Conservation (phyloP, 352 stramenopile genomes). For the Bremia lactucae region DNA sequence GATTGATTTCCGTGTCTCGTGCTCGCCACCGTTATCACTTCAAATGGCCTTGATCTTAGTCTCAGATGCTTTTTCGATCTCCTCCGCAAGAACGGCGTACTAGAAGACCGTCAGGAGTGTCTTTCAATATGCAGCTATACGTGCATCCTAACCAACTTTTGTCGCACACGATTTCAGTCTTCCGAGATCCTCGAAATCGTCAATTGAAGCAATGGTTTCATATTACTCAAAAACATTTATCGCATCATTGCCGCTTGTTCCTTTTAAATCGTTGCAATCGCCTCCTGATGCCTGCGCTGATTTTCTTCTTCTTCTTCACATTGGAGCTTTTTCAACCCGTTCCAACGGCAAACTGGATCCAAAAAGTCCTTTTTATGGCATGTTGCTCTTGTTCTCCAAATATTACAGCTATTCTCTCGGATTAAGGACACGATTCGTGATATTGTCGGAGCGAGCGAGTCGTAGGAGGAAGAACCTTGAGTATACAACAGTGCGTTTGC, state of each 20-base stretch:
- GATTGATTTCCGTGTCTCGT: too few species aligned
- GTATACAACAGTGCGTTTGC: not conserved
- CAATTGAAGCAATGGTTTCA: constrained; percentile 84
- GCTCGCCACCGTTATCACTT: too few species aligned
- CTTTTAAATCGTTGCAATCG: constrained; percentile 68
- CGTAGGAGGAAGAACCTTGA: not conserved
- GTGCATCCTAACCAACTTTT: constrained; percentile 84
- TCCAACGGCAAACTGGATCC: constrained; percentile 56
- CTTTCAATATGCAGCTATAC: constrained; percentile 78
- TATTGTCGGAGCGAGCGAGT: too few species aligned
- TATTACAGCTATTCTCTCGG: constrained; percentile 6
- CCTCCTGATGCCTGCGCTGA: constrained; percentile 48
- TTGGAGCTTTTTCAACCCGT: constrained; percentile 58
- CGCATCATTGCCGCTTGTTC: constrained; percentile 73
- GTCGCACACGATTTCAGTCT: constrained; percentile 77
- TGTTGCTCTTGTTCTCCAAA: constrained; percentile 17
- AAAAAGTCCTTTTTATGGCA: constrained; percentile 49
- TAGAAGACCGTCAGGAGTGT: too few species aligned
- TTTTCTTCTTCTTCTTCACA: constrained; percentile 67
- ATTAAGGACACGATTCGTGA: not conserved
- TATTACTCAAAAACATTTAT: constrained; percentile 80
- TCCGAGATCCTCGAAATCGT: constrained; percentile 69
- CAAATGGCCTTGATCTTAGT: too few species aligned
- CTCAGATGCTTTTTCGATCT: too few species aligned
- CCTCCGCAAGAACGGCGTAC: too few species aligned